Conservation (phyloP, 768 basidiomycete genomes). For the Amanita rubescens region DNA sequence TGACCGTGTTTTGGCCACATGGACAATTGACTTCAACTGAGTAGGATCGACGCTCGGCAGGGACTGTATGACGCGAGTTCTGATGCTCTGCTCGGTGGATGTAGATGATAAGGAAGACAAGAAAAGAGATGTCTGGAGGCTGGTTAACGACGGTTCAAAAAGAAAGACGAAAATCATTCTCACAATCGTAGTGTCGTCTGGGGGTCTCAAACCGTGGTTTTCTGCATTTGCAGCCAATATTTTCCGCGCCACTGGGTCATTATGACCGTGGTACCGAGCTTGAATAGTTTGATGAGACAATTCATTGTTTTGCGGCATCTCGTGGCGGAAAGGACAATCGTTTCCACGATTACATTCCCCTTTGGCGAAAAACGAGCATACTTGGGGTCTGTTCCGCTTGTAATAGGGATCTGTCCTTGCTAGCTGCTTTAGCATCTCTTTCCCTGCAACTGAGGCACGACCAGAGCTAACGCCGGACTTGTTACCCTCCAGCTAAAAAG, state of each 20-base stretch:
- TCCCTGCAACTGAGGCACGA: constrained; percentile 70
- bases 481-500: constrained; percentile 57
- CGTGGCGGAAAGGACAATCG: constrained; percentile 96
- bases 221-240: constrained; percentile 79
- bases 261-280: constrained; percentile 88
- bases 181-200: constrained; percentile 83
- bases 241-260: constrained; percentile 92
- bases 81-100: constrained; percentile 67
- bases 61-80: constrained; percentile 62
- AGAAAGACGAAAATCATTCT: constrained; percentile 23
- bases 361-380: constrained; percentile 94
- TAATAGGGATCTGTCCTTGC: constrained; percentile 96
- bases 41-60: constrained; percentile 55
- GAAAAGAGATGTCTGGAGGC: constrained; percentile 73
- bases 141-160: neutral
- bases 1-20: constrained; percentile 74
- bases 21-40: constrained; percentile 76
- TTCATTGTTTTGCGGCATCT: constrained; percentile 77
- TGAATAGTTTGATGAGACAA: constrained; percentile 88
- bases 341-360: constrained; percentile 88
- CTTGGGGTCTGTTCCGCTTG: constrained; percentile 89
- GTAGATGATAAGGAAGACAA: constrained; percentile 64
- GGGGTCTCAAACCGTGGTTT: constrained; percentile 75
- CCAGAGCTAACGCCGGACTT: constrained; percentile 57
- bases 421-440: constrained; percentile 94